phyloP scores from a whole-genome alignment of 2,329 filamentous ascomycete species.

The Fusarium abutilonis region DNA sequence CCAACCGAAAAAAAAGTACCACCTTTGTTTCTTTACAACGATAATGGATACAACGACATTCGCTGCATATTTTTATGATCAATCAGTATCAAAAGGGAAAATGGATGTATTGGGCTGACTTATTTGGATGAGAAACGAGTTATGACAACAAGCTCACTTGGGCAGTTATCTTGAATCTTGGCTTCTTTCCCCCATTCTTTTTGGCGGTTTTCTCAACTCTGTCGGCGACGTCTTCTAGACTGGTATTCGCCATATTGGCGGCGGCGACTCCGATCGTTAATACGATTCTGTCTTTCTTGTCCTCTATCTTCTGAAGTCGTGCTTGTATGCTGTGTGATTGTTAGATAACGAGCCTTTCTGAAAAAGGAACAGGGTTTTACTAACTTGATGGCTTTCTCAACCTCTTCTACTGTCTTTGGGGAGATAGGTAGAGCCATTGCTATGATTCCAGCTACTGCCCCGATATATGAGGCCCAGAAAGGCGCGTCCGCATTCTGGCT shows the following conservation, averaged over 20 bases:
- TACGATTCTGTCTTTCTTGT: conserved; percentile 52
- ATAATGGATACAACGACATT: conserved; percentile 37
- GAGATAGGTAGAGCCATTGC: conserved; percentile 55
- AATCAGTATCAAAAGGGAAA: conserved; percentile 20
- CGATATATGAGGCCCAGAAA: conserved; percentile 66
- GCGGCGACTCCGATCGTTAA: conserved; percentile 51
- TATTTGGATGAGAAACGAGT: conserved; percentile 31
- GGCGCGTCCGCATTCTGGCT: conserved; percentile 51
- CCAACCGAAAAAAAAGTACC: conserved; percentile 12
- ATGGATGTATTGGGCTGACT: conserved; percentile 26
- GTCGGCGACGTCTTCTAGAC: conserved; percentile 49
- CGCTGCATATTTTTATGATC: conserved; percentile 16
- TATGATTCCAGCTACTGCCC: conserved; percentile 58
- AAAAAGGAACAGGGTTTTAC: conserved; percentile 27
- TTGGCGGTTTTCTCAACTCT: conserved; percentile 50
- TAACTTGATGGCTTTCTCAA: conserved; percentile 55
- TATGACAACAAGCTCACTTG: conserved; percentile 43
- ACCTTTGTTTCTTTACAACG: conserved; percentile 23
- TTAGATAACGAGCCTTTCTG: conserved; percentile 22
- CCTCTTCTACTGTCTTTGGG: conserved; percentile 50
- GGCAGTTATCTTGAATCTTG: conserved; percentile 49
- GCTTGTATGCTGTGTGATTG: conserved; percentile 46
- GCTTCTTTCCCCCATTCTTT: conserved; percentile 45
- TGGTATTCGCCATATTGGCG: conserved; percentile 45
- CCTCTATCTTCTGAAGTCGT: conserved; percentile 43